A percentile compares a stretch with the other conserved stretches of the same genome.
Conservation (phyloP, 2,329 filamentous ascomycete genomes). For the Colletotrichum magnum region DNA sequence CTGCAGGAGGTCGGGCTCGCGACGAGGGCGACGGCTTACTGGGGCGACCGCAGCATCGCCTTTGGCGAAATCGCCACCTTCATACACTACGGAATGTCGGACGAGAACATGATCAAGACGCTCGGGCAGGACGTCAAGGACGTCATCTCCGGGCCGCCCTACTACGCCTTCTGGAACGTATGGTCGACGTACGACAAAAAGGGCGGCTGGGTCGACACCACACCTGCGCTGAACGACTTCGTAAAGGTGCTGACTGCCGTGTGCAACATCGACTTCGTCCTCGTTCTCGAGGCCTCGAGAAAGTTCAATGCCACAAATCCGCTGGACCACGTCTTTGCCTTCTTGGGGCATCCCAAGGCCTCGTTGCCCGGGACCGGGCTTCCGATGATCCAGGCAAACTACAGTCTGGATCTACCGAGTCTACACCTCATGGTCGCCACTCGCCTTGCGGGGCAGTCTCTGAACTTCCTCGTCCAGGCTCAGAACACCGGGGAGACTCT, state of each 20-base stretch:
- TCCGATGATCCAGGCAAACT: slow-evolving; percentile 7
- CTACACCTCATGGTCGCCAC: neutral
- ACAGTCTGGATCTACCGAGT: neutral
- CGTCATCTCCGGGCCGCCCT: neutral
- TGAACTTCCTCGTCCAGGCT: slow-evolving; percentile 7
- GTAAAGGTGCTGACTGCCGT: neutral
- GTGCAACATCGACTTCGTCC: slow-evolving; percentile 4
- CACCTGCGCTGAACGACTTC: neutral
- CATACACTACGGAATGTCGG: neutral
- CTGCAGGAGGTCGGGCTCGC: slow-evolving; percentile 10
- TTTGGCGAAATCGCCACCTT: slow-evolving; percentile 1
- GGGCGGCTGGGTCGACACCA: neutral
- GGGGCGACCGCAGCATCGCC: slow-evolving; percentile 10
- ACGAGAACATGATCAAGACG: neutral
- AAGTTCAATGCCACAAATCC: slow-evolving; percentile 3
- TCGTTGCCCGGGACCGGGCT: neutral
- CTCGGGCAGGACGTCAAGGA: neutral
- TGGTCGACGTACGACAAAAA: slow-evolving; percentile 19
- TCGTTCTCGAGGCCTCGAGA: slow-evolving; percentile 11
- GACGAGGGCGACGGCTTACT: neutral
- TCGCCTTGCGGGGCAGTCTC: neutral
- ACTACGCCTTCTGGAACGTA: slow-evolving; percentile 17
- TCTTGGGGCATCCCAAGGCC: slow-evolving; percentile 8
- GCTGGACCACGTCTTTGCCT: slow-evolving; percentile 12
- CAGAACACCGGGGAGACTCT: neutral